Conservation (phyloP, 352 stramenopile species). For the Globisporangium cederbergense region DNA sequence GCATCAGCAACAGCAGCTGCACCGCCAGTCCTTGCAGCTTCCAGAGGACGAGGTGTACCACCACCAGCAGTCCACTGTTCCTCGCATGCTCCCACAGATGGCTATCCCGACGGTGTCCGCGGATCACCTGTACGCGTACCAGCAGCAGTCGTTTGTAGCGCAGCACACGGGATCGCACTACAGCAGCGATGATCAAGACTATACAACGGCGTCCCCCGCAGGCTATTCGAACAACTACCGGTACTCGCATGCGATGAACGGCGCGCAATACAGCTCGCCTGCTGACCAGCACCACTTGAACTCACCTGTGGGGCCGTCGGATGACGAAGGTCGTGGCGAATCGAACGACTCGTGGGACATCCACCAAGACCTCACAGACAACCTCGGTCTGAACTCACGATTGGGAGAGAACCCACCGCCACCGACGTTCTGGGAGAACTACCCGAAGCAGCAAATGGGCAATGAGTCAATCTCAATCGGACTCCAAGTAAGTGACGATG, state of each 20-base stretch:
- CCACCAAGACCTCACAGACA: conserved; percentile 22
- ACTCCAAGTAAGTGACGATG: conserved; percentile 19
- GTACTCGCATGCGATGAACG: conserved; percentile 10
- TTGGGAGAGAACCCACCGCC: conserved; percentile 41
- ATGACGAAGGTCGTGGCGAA: conserved; percentile 21
- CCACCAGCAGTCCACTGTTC: neutral
- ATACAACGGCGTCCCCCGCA: conserved; percentile 1
- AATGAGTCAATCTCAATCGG: conserved; percentile 28
- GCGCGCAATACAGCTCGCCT: conserved; percentile 8
- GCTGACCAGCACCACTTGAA: conserved; percentile 11
- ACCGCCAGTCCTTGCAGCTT: conserved; percentile 56
- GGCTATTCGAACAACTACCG: conserved; percentile 16
- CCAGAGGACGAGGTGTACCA: conserved; percentile 25
- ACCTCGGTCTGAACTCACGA: conserved; percentile 16
- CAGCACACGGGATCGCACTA: conserved; percentile 13
- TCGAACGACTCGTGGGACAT: conserved; percentile 29
- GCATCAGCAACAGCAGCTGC: conserved; percentile 56
- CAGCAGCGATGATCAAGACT: conserved; percentile 8
- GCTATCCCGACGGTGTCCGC: neutral
- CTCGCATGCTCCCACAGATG: conserved; percentile 18
- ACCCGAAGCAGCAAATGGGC: conserved; percentile 30
- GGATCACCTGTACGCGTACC: conserved; percentile 14
- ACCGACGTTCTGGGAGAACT: conserved; percentile 40
- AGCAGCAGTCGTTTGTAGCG: conserved; percentile 14
- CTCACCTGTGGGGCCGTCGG: conserved; percentile 5